Evolutionary conservation across 2,329 filamentous ascomycete species (phyloP).

Genomic region (Helotiales sp.): DNA sequence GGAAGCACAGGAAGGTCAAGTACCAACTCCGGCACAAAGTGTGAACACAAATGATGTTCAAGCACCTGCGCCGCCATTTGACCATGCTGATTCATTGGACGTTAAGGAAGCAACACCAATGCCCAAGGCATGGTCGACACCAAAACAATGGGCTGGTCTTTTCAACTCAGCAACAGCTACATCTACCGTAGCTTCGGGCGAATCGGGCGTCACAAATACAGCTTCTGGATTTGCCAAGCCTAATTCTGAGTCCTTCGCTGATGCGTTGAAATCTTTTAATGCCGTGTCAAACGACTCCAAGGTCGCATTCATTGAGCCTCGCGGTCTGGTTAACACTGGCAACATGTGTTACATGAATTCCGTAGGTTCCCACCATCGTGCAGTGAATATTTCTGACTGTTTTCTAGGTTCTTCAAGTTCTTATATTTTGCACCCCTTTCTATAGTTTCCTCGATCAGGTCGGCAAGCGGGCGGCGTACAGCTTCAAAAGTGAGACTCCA

Average conservation of each 20-base stretch:
- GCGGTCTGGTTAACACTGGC: slow-evolving; percentile 92
- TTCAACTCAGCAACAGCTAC: slow-evolving; percentile 52
- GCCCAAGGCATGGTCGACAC: slow-evolving; percentile 42
- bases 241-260: slow-evolving; percentile 66
- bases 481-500: slow-evolving; percentile 93
- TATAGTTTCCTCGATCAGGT: slow-evolving; percentile 91
- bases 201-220: slow-evolving; percentile 31
- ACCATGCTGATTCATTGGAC: slow-evolving; percentile 14
- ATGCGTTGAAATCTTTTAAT: slow-evolving; percentile 74
- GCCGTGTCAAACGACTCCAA: slow-evolving; percentile 58
- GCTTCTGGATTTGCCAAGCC: slow-evolving; percentile 43
- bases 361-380: slow-evolving; percentile 54
- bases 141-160: slow-evolving; percentile 69
- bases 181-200: slow-evolving; percentile 33
- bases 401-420: slow-evolving; percentile 82
- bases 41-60: not conserved
- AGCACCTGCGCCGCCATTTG: not conserved
- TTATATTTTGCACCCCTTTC: slow-evolving; percentile 91
- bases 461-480: slow-evolving; percentile 79
- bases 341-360: slow-evolving; percentile 99
- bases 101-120: slow-evolving; percentile 41
- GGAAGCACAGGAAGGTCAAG: slow-evolving; percentile 16
- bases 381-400: slow-evolving; percentile 36
- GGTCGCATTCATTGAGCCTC: slow-evolving; percentile 83
- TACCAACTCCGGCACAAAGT: slow-evolving; percentile 9